These are phyloP conservation scores for Fonsecaea monophora DNA, from an alignment of 2,329 filamentous ascomycete genomes.

Conservation along the genomic window DNA sequence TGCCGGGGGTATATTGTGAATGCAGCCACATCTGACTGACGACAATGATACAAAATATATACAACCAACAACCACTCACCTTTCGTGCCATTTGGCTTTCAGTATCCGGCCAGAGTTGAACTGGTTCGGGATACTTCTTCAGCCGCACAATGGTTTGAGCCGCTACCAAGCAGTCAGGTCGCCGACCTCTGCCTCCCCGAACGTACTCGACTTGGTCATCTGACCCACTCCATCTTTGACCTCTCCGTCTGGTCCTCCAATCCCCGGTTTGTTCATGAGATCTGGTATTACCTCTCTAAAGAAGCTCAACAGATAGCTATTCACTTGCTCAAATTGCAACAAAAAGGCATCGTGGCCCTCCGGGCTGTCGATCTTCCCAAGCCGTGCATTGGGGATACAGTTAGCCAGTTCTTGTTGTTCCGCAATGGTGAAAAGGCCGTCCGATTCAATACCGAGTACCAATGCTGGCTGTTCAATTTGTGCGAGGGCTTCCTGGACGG, in stretches of 20 bases:
- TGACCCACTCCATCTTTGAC: constrained; percentile 61
- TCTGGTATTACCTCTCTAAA: constrained; percentile 82
- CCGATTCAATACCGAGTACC: constrained; percentile 91
- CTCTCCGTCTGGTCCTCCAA: constrained; percentile 36
- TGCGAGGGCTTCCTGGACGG: constrained; percentile 75
- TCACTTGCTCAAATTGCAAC: constrained; percentile 96
- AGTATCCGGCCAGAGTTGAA: constrained; percentile 38
- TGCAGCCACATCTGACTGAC: constrained; percentile 34
- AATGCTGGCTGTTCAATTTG: constrained; percentile 87
- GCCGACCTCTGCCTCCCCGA: constrained; percentile 93
- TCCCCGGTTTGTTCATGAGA: constrained; percentile 74
- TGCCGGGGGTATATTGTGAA: constrained; percentile 37
- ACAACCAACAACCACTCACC: constrained; percentile 13
- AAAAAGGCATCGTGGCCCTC: constrained; percentile 97
- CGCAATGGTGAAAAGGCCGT: constrained; percentile 95
- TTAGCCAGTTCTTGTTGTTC: constrained; percentile 92
- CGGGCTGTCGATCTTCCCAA: constrained; percentile 88
- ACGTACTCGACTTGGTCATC: constrained; percentile 85
- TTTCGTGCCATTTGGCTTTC: neutral
- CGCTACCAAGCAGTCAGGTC: constrained; percentile 63
- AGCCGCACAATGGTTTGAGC: neutral
- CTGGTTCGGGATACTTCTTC: constrained; percentile 26
- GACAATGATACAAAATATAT: constrained; percentile 37
- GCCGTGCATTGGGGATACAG: constrained; percentile 75
- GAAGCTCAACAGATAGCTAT: constrained; percentile 83